Conservation (phyloP, 2,329 filamentous ascomycete species). For the Phaeosphaeria sp. region DNA sequence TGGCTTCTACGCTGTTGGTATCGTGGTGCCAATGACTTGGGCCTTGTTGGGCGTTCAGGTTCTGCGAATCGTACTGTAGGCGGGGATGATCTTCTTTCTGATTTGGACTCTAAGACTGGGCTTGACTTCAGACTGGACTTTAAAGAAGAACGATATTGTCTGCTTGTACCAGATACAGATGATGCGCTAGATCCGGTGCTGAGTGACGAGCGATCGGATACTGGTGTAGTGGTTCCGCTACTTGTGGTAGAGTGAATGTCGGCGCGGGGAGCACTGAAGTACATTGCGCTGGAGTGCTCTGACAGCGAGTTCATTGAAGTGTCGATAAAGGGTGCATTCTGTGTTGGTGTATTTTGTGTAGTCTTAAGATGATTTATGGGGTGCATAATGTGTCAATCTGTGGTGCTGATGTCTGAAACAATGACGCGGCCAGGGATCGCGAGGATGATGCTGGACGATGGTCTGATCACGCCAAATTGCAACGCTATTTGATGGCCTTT, state of each 20-base stretch:
- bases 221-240: conserved; percentile 24
- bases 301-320: neutral
- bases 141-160: conserved; percentile 21
- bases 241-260: conserved; percentile 8
- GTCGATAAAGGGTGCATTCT: neutral
- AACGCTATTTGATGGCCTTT: neutral
- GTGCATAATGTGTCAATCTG: conserved; percentile 6
- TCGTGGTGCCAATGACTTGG: conserved; percentile 6
- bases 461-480: conserved; percentile 7
- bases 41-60: conserved; percentile 18
- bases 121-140: conserved; percentile 28
- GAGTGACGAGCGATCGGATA: conserved; percentile 21
- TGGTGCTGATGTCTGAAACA: conserved; percentile 6
- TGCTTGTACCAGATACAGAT: conserved; percentile 10
- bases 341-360: neutral
- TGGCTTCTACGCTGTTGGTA: conserved; percentile 6
- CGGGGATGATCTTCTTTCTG: conserved; percentile 23
- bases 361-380: conserved; percentile 1
- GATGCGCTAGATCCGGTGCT: conserved; percentile 26
- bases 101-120: conserved; percentile 8
- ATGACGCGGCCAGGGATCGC: neutral
- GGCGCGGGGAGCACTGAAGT: conserved; percentile 4
- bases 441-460: conserved; percentile 5
- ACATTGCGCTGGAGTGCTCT: conserved; percentile 7
- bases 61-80: conserved; percentile 34